A percentile compares a stretch with the other conserved stretches of the same genome.
Conservation (phyloP, 352 stramenopile species). For the Globisporangium cederbergense region DNA sequence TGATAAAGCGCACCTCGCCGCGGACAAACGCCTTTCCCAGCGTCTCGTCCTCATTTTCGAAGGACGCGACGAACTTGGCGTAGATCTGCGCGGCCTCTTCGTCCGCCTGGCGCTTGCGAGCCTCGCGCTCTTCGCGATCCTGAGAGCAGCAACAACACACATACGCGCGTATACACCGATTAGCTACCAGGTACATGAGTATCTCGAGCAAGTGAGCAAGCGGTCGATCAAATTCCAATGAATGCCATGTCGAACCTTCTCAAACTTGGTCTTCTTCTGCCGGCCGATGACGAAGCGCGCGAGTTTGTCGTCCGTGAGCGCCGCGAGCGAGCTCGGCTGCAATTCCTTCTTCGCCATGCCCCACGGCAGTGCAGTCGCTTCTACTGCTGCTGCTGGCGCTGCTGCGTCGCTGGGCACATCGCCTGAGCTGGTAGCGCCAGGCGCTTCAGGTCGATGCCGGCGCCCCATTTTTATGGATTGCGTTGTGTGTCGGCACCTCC, state of each 20-base stretch:
- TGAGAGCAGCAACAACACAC: slow-evolving; percentile 8
- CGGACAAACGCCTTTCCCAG: slow-evolving; percentile 69
- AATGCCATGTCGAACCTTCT: slow-evolving; percentile 41
- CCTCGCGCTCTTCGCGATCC: slow-evolving; percentile 77
- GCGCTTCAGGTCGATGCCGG: neutral
- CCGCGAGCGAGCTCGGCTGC: slow-evolving; percentile 60
- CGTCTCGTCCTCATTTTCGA: slow-evolving; percentile 69
- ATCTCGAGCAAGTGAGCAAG: neutral
- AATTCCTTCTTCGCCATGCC: slow-evolving; percentile 62
- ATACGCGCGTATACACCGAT: neutral
- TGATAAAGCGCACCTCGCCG: slow-evolving; percentile 12
- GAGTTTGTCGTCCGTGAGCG: slow-evolving; percentile 76
- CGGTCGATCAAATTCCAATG: neutral
- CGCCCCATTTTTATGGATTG: slow-evolving; percentile 8
- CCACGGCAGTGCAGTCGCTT: slow-evolving; percentile 37
- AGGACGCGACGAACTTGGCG: slow-evolving; percentile 88
- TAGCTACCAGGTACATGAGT: neutral
- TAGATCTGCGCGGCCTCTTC: slow-evolving; percentile 87
- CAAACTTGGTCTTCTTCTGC: slow-evolving; percentile 87
- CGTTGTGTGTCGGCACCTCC: neutral
- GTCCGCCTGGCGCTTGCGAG: slow-evolving; percentile 81
- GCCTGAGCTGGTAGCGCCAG: neutral
- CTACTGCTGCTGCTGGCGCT: neutral
- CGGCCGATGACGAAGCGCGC: slow-evolving; percentile 72
- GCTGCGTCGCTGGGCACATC: neutral